Evolutionary conservation across 1,284 basidiomycete species (phyloP), one percentile per base, ranked within the genome.

Genomic region (Cryptococcus floricola): DNA sequence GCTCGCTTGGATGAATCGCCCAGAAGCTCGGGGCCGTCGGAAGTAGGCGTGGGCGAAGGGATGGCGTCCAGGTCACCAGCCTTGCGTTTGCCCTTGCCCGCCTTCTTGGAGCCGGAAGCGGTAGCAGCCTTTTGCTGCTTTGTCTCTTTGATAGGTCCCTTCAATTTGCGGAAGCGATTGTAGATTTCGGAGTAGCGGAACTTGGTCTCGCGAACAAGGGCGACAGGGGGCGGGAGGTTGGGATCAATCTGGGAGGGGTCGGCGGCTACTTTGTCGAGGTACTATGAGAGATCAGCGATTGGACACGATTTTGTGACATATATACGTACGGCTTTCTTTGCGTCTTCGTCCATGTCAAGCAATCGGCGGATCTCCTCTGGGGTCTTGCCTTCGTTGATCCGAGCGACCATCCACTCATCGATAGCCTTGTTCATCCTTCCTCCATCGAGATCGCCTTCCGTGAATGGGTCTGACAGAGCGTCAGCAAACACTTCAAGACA

Each of bases 161-260:
- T 64, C 53, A 74, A 61, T 55, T 74, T 74, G 31, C 74, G 65
- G 63, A 67, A 76, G 27, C 74, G 68, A 53, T 76, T 76, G 62
- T 76, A 76, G 37, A 76, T 69, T 58, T 74, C 74, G 39, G 74
- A 70, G 41, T 76, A 76, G 61, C 74, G 73, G 61, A 74, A 70
- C 37, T 69, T 67, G 10, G 43, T 37, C 19, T 37, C 38, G 5
- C 67, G 62, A 5, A 64, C 67, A 37, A 71, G 61, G 0, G 70
- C 69, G 13, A 73, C 51, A 7, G 73, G 62, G 1, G 74, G 74
- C 0, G 73, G 72, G 55, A 69, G 61, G 49, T 70, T 61, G 5
- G 68, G 64, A 39, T 63, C 57, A 16, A 69, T 41, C 16, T 58
- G 49, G n/a, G 60, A 51, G 2, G 69, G 71, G 54, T 76, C 71